phyloP scores from a whole-genome alignment of 768 basidiomycete species.

The Gymnopilus junonius region DNA sequence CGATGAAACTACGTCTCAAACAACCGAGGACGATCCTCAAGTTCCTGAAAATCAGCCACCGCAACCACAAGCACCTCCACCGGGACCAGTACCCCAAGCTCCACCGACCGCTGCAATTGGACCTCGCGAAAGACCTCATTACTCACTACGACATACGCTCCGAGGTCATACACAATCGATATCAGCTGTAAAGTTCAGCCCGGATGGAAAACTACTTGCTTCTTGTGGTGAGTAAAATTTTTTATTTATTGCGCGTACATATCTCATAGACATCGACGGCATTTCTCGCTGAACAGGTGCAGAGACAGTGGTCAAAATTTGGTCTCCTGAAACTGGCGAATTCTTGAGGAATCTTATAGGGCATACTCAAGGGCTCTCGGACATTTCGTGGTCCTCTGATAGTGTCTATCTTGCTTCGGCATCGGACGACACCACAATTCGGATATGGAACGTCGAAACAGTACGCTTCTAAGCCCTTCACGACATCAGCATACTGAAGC shows the following conservation, averaged over 20 bases:
- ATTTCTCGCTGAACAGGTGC: conserved; percentile 51
- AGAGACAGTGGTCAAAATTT: conserved; percentile 80
- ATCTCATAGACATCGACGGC: conserved; percentile 17
- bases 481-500: background rate
- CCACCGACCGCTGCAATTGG: conserved; percentile 28
- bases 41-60: conserved; percentile 60
- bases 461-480: conserved; percentile 43
- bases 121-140: conserved; percentile 63
- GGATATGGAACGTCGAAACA: conserved; percentile 87
- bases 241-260: conserved; percentile 11
- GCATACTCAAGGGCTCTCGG: conserved; percentile 84
- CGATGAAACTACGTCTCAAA: conserved; percentile 76
- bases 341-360: conserved; percentile 76
- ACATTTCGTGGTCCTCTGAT: conserved; percentile 89
- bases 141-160: conserved; percentile 68
- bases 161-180: conserved; percentile 82
- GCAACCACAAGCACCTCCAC: conserved; percentile 24
- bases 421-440: conserved; percentile 88
- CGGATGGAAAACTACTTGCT: conserved; percentile 82
- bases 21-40: conserved; percentile 85
- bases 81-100: conserved; percentile 35
- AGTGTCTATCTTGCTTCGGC: conserved; percentile 85
- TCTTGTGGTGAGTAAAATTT: conserved; percentile 75
- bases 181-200: conserved; percentile 91
- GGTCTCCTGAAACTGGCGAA: conserved; percentile 81